Conservation (phyloP, 495 filamentous ascomycete species). For the Talaromyces borbonicus region DNA sequence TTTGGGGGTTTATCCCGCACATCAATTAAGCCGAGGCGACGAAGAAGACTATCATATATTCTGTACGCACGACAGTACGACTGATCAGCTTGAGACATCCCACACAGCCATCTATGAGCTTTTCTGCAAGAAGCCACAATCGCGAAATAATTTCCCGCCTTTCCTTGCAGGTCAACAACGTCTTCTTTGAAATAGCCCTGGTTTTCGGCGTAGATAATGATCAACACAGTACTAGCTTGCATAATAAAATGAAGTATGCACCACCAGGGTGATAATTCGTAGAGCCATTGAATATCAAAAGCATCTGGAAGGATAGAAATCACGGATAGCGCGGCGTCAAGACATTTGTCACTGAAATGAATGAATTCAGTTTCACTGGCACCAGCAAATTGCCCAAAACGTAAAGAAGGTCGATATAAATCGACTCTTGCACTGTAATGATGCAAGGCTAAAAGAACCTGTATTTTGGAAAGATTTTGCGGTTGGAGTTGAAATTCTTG, state of each 20-base stretch:
- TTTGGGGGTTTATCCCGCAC: too few species aligned
- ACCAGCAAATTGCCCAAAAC: not conserved
- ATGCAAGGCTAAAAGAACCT: conserved; percentile 37
- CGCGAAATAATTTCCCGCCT: too few species aligned
- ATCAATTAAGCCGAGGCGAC: not conserved
- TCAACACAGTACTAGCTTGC: conserved; percentile 47
- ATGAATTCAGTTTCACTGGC: not conserved
- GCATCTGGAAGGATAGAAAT: conserved; percentile 39
- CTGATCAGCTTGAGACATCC: not conserved
- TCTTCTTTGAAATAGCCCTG: not conserved
- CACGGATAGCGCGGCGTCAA: conserved; percentile 44
- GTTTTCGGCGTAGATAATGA: not conserved
- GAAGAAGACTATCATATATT: not conserved
- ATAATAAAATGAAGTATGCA: conserved; percentile 50
- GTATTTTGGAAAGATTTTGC: conserved; percentile 15
- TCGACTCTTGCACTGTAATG: conserved; percentile 48
- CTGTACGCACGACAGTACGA: not conserved
- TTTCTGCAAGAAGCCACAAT: not conserved
- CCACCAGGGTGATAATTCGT: conserved; percentile 49
- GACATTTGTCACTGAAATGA: conserved; percentile 22
- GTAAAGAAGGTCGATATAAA: conserved; percentile 50
- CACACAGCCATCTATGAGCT: conserved; percentile 1
- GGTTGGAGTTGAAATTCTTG: conserved; percentile 11
- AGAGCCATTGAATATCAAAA: conserved; percentile 30
- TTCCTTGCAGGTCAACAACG: not conserved